Evolutionary conservation across 805 yeast species (phyloP), one percentile per base, ranked within the genome.

Genomic region (Millerozyma miso): DNA sequence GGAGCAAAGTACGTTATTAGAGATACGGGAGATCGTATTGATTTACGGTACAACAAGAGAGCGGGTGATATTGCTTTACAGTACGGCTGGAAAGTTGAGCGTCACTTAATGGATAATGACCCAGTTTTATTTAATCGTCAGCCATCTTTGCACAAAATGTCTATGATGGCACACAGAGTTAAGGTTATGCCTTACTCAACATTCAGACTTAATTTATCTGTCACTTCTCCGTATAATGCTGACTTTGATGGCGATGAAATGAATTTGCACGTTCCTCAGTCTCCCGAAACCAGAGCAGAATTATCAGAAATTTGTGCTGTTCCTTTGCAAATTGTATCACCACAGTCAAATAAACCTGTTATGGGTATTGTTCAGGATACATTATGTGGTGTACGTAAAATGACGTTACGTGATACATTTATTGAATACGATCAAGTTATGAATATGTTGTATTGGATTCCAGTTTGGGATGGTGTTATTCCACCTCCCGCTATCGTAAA

Each of bases 361-460:
- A 93, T 93, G 99, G 99, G 99, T 72, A 93, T 93, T 73, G 99
- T 93, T 49, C 99, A 93, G 73, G 99, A 93, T 69, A 90, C 99
- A 0, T 73, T 93, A 52, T 89, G 97, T 79, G 99, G 99, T 73
- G 76, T 91, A 41, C 83, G 99, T 70, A 93, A 93, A 63, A 80
- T 93, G 86, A 91, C 99, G 0, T 70, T 88, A 49, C 83, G 96
- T 64, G 99, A 93, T 61, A 77, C 72, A 35, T 93, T 90, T 58
- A 72, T 93, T 43, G 97, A 87, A 51, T 87, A 83, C 61, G 96
- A 88, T 51, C 95, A 89, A 69, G 96, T 91, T 43, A 87, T 93
- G 91, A 93, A 93, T 60, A 85, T 95, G 72, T 76, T 90, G 53
- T 93, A 85, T 66, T 95, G 99, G 99, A 88, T 95, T 53, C 98